A percentile compares a stretch with the other conserved stretches of the same genome.
These are phyloP conservation scores for Ascoidea asiatica DNA, from an alignment of 805 yeast species.

Conservation along the genomic window DNA sequence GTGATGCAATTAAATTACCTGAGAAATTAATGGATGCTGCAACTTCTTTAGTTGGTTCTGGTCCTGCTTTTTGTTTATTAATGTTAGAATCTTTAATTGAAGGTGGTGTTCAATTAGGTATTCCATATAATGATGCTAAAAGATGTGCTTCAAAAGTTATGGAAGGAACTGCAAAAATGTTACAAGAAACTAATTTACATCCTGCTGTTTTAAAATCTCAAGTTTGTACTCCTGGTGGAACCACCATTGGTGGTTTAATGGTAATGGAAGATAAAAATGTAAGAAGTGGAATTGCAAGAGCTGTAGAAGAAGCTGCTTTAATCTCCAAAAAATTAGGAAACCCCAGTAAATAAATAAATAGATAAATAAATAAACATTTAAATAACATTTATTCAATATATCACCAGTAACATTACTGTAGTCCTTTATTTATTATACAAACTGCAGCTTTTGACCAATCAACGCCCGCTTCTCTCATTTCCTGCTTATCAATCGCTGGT, in stretches of 20 bases:
- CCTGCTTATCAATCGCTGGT: too few species aligned
- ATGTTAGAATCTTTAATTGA: constrained; percentile 88
- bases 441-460: too few species aligned
- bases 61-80: constrained; percentile 85
- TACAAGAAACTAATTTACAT: constrained; percentile 63
- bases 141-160: constrained; percentile 86
- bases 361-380: too few species aligned
- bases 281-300: constrained; percentile 76
- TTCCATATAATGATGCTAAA: constrained; percentile 72
- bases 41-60: constrained; percentile 90
- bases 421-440: too few species aligned
- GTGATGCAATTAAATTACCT: constrained; percentile 50
- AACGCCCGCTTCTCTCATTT: too few species aligned
- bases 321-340: constrained; percentile 52
- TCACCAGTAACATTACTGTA: too few species aligned
- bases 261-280: constrained; percentile 88
- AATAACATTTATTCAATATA: too few species aligned
- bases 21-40: constrained; percentile 96
- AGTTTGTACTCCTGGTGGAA: constrained; percentile 96
- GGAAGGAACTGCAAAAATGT: constrained; percentile 92
- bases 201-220: constrained; percentile 80
- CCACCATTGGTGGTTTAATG: constrained; percentile 90
- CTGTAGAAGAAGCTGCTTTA: constrained; percentile 84
- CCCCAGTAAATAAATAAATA: too few species aligned
- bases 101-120: constrained; percentile 90